These are phyloP conservation scores for Albizia julibrissin DNA, from an alignment of 306 rosid genomes.

Conservation along the genomic window DNA sequence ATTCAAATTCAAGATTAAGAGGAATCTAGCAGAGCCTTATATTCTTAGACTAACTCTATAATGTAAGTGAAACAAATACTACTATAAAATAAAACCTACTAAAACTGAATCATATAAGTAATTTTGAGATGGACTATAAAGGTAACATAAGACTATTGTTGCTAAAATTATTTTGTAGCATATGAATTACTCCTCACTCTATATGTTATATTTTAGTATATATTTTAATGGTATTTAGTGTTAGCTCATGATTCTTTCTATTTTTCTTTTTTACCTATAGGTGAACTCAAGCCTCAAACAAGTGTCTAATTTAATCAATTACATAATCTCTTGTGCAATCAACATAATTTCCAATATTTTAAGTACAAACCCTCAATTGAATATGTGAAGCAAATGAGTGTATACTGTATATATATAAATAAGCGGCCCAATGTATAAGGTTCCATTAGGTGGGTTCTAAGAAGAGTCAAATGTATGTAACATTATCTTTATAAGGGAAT, in stretches of 20 bases:
- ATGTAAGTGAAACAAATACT: not conserved
- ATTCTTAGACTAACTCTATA: no score
- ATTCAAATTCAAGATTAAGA: no score
- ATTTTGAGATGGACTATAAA: no score
- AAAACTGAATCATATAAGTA: not conserved
- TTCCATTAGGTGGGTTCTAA: no score
- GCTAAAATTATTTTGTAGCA: not conserved
- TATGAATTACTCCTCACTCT: not conserved
- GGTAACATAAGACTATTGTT: no score
- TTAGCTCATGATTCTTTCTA: not conserved
- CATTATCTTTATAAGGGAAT: no score
- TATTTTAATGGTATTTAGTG: no score
- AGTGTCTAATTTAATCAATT: not conserved
- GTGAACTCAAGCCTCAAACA: not conserved
- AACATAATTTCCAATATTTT: not conserved
- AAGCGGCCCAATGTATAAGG: no score
- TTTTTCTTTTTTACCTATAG: not conserved
- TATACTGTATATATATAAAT: no score
- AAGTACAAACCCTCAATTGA: not conserved
- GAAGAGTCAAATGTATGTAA: no score
- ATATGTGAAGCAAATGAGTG: not conserved
- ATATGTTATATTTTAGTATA: no score
- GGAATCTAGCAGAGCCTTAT: no score
- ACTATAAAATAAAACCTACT: not conserved
- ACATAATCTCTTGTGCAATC: not conserved